A percentile compares a stretch with the other conserved stretches of the same genome.
These are phyloP conservation scores for Sporothrix inflata DNA, from an alignment of 2,329 filamentous ascomycete species.

Conservation along the genomic window DNA sequence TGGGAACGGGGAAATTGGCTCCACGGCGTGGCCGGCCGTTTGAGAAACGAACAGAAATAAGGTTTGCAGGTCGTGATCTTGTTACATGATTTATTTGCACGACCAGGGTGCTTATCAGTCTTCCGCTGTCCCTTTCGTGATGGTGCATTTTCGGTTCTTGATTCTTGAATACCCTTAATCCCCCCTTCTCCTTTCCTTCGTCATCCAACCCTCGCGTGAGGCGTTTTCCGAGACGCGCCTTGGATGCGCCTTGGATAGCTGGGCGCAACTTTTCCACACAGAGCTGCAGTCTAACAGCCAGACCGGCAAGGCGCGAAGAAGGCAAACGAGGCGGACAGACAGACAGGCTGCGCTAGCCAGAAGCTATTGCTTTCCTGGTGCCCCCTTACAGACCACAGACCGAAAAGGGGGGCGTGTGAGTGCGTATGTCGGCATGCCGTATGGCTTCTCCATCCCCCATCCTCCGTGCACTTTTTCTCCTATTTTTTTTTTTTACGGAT, in stretches of 20 bases:
- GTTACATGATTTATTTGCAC: conserved; percentile 7
- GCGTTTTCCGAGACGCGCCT: neutral
- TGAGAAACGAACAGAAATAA: neutral
- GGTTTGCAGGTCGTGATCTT: neutral
- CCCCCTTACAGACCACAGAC: neutral
- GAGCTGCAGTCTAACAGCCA: neutral
- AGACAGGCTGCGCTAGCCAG: neutral
- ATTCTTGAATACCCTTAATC: too few species aligned
- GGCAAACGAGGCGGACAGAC: neutral
- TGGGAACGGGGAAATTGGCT: conserved; percentile 11
- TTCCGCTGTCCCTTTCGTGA: neutral
- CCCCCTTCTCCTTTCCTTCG: neutral
- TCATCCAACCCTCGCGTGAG: neutral
- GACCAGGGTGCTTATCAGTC: neutral
- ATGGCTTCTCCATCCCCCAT: neutral
- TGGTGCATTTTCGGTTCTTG: neutral
- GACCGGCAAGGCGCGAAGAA: neutral
- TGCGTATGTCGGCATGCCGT: neutral
- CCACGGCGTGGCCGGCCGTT: conserved; percentile 20
- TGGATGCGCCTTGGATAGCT: neutral
- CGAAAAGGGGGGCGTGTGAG: neutral
- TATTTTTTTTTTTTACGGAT: neutral
- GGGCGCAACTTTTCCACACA: neutral
- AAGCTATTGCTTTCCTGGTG: conserved; percentile 7
- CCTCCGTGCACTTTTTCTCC: neutral